Conservation (phyloP, 2,329 filamentous ascomycete genomes). For the Arthrobotrys megalospora region DNA sequence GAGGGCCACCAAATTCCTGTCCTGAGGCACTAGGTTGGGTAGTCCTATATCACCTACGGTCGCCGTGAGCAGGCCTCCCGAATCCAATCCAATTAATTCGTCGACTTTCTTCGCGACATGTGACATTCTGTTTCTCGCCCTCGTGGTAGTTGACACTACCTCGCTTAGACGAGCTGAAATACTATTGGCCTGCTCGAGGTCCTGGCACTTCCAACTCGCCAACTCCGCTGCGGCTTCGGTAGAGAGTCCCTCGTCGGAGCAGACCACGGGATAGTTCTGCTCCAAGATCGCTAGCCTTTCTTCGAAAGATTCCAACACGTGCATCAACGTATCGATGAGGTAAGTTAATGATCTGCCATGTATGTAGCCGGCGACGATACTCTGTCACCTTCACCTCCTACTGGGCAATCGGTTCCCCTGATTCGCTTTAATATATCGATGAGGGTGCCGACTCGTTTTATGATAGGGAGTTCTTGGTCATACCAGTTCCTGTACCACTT, state of each 20-base stretch:
- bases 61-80: not conserved
- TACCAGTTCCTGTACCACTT: not conserved
- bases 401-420: not conserved
- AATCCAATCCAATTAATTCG: not conserved
- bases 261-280: not conserved
- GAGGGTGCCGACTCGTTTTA: constrained; percentile 5
- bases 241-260: not conserved
- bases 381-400: not conserved
- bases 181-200: not conserved
- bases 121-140: not conserved
- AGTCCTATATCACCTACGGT: not conserved
- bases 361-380: not conserved
- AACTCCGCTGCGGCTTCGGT: not conserved
- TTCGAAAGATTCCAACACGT: constrained; percentile 1
- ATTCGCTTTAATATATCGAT: not conserved
- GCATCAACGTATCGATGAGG: not conserved
- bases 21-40: not conserved
- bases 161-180: constrained; percentile 1
- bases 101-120: not conserved
- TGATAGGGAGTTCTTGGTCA: not conserved
- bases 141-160: not conserved
- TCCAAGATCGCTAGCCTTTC: not conserved
- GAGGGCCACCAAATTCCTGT: not conserved
- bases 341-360: constrained; percentile 8
- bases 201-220: not conserved